Percentiles rank a stretch among this genome's conserved stretches.
These are phyloP conservation scores for Grifola frondosa DNA, from an alignment of 1,284 basidiomycete genomes.

Conservation along the genomic window DNA sequence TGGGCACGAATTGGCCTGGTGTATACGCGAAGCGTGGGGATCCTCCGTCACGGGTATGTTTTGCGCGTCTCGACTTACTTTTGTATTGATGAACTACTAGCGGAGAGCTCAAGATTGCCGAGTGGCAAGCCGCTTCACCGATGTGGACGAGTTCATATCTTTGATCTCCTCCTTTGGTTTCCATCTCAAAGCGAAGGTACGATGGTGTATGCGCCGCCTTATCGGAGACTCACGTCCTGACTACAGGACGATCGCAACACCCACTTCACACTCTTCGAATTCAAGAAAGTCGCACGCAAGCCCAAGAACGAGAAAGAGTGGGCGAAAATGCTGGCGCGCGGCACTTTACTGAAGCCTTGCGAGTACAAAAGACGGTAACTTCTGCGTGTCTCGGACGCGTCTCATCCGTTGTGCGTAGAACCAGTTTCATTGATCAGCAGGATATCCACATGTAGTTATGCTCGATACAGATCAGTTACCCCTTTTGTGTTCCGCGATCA, in stretches of 20 bases:
- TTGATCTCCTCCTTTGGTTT: slow-evolving; percentile 82
- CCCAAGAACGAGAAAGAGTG: slow-evolving; percentile 60
- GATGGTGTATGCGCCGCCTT: slow-evolving; percentile 14
- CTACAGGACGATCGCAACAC: slow-evolving; percentile 77
- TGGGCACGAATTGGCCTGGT: slow-evolving; percentile 97
- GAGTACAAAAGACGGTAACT: slow-evolving; percentile 90
- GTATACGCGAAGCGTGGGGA: slow-evolving; percentile 88
- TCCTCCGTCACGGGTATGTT: slow-evolving; percentile 78
- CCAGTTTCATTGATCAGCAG: too few species aligned
- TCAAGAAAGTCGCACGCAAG: slow-evolving; percentile 62
- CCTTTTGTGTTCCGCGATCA: too few species aligned
- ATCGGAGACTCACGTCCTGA: slow-evolving; percentile 3
- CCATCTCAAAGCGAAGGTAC: slow-evolving; percentile 70
- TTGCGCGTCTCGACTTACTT: background rate
- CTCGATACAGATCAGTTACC: background rate
- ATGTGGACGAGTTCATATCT: slow-evolving; percentile 73
- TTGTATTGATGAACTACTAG: slow-evolving; percentile 38
- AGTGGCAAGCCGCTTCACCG: slow-evolving; percentile 90
- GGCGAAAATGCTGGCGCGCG: slow-evolving; percentile 57
- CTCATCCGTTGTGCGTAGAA: too few species aligned
- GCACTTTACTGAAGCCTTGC: slow-evolving; percentile 82
- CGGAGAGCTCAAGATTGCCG: slow-evolving; percentile 89
- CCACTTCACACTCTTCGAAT: slow-evolving; percentile 88
- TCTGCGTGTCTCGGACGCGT: too few species aligned
- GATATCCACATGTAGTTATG: slow-evolving; percentile 6